A percentile compares a stretch with the other conserved stretches of the same genome.
Evolutionary conservation across 192 early-diverging fungal genomes (phyloP).

Genomic region (Coemansia sp.): DNA sequence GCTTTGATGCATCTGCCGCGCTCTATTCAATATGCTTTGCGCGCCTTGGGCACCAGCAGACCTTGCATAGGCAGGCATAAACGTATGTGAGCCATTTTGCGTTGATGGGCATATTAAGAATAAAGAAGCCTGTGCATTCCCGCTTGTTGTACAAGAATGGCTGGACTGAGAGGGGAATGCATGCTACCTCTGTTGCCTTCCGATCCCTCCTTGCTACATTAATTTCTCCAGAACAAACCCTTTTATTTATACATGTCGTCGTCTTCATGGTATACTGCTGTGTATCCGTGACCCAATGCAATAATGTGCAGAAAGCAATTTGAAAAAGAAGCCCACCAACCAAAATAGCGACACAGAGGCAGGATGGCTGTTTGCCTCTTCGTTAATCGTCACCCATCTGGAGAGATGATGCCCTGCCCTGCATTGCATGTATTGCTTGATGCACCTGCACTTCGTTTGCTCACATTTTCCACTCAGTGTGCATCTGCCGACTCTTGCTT

Average conservation of each 20-base stretch:
- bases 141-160: background rate
- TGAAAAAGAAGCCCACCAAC: background rate
- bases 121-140: background rate
- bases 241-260: background rate
- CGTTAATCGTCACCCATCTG: background rate
- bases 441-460: constrained; percentile 1
- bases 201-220: background rate
- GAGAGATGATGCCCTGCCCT: background rate
- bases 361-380: background rate
- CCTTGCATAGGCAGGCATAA: background rate
- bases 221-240: background rate
- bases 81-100: background rate
- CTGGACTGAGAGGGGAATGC: too few relatives aligned
- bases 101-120: background rate
- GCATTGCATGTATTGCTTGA: constrained; percentile 2
- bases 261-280: background rate
- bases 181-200: background rate
- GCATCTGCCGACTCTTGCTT: background rate
- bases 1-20: background rate
- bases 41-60: background rate
- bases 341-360: background rate
- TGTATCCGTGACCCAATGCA: background rate
- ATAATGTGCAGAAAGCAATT: background rate
- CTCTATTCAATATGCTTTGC: background rate
- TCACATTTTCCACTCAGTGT: background rate